phyloP scores from a whole-genome alignment of 2,329 filamentous ascomycete genomes.

The Emergomyces africanus region DNA sequence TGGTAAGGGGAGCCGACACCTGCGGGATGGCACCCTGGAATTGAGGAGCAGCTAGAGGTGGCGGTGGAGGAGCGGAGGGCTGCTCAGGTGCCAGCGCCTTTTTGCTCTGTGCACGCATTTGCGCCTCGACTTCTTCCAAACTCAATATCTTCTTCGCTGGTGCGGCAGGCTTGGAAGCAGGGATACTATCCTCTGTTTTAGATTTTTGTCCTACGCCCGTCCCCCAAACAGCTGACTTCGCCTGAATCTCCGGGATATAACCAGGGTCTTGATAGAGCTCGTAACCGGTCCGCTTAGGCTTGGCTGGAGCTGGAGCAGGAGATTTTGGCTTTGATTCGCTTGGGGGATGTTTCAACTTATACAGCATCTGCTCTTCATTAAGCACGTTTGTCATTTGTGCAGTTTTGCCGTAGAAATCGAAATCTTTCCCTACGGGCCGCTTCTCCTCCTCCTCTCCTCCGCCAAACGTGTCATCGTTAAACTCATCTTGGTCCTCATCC shows the following conservation, averaged over 20 bases:
- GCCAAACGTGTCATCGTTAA: conserved; percentile 95
- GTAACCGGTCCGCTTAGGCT: conserved; percentile 68
- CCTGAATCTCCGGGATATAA: conserved; percentile 78
- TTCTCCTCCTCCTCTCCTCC: conserved; percentile 33
- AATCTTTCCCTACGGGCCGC: conserved; percentile 74
- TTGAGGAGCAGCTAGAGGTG: conserved; percentile 11
- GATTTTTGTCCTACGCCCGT: conserved; percentile 46
- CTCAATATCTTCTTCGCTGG: conserved; percentile 73
- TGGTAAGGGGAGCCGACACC: conserved; percentile 6
- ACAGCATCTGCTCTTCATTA: conserved; percentile 81
- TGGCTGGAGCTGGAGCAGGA: conserved; percentile 27
- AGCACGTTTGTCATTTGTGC: conserved; percentile 76
- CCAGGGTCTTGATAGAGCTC: conserved; percentile 80
- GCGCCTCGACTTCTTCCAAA: conserved; percentile 89
- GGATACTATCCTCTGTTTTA: conserved; percentile 14
- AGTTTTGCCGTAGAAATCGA: conserved; percentile 92
- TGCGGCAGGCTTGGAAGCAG: conserved; percentile 14
- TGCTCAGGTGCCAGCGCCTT: conserved; percentile 19
- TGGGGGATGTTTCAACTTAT: conserved; percentile 53
- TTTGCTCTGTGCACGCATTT: conserved; percentile 48
- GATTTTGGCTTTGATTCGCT: conserved; percentile 14
- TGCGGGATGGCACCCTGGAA: neutral
- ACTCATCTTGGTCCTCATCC: conserved; percentile 80
- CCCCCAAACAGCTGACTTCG: conserved; percentile 89
- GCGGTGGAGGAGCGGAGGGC: conserved; percentile 20